These are phyloP conservation scores for Dendrocalamus latiflorus DNA, from an alignment of 202 grass and related monocot species.

Conservation along the genomic window DNA sequence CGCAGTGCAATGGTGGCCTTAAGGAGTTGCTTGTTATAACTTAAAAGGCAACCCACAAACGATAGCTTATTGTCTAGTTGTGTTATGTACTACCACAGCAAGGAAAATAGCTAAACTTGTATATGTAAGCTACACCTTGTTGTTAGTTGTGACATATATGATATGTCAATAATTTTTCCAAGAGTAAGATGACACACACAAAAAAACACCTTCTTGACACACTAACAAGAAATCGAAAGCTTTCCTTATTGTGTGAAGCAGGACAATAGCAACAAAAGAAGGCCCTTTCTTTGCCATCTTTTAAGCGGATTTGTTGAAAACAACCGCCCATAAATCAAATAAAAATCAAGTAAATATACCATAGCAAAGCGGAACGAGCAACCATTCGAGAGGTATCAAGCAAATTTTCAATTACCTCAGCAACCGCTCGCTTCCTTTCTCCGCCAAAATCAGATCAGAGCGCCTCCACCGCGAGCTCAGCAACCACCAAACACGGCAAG, in stretches of 20 bases:
- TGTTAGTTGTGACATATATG: not conserved
- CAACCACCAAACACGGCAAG: not conserved
- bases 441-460: not conserved
- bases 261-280: not conserved
- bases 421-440: not conserved
- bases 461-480: not conserved
- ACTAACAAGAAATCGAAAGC: not conserved
- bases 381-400: not conserved
- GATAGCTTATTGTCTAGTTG: not conserved
- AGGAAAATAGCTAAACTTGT: not conserved
- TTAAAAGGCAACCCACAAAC: not conserved
- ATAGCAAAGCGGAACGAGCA: not conserved
- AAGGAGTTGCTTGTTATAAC: not conserved
- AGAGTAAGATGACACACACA: not conserved
- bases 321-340: not conserved
- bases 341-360: not conserved
- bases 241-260: not conserved
- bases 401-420: conserved; percentile 22
- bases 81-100: not conserved
- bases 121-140: not conserved
- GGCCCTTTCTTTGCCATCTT: not conserved
- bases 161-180: not conserved
- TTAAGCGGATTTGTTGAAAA: not conserved
- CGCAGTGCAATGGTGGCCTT: not conserved
- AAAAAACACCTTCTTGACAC: not conserved